Evolutionary conservation across 148 eudicot genomes (phyloP).

Genomic region (Polygonum aviculare): DNA sequence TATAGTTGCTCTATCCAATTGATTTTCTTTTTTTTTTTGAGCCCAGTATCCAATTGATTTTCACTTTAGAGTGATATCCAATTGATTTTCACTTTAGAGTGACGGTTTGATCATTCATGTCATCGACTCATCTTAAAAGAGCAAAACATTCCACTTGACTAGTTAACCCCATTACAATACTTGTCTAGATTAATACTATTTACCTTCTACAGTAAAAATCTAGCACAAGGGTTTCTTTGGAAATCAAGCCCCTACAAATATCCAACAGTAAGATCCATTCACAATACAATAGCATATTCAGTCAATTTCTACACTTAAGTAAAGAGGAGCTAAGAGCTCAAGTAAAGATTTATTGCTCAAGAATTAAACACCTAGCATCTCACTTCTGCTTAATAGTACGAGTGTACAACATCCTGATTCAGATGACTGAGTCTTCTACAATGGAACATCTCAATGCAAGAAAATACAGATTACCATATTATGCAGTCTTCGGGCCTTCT

Average conservation of each 20-base stretch:
- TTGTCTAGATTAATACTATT: too few relatives aligned
- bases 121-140: too few relatives aligned
- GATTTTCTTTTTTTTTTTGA: not conserved
- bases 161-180: too few relatives aligned
- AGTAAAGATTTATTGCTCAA: not conserved
- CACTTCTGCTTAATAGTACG: not conserved
- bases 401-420: not conserved
- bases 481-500: not conserved
- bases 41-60: not conserved
- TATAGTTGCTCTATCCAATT: not conserved
- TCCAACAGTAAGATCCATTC: not conserved
- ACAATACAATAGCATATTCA: not conserved
- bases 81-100: too few relatives aligned
- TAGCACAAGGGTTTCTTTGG: not conserved
- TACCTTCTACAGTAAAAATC: not conserved
- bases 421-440: not conserved
- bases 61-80: too few relatives aligned
- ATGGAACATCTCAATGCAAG: not conserved
- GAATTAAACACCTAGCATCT: not conserved
- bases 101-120: too few relatives aligned
- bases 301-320: not conserved
- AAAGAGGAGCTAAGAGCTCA: not conserved
- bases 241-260: not conserved
- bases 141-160: too few relatives aligned
- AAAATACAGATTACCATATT: not conserved